A percentile compares a stretch with the other conserved stretches of the same genome.
Conservation (phyloP, 2,329 filamentous ascomycete species). For the Hypoxylon sp. region DNA sequence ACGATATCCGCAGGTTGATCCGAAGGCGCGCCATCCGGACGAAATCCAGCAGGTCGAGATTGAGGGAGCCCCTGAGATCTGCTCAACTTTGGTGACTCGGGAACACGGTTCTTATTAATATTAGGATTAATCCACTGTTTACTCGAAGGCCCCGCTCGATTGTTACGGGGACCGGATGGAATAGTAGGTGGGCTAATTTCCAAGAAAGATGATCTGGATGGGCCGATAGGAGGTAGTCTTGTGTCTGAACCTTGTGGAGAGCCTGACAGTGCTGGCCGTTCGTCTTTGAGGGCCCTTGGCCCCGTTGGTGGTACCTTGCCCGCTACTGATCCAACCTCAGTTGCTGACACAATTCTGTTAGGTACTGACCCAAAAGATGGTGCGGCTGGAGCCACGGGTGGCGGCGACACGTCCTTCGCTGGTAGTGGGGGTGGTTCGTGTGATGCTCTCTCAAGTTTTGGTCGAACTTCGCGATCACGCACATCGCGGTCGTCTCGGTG, state of each 20-base stretch:
- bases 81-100: conserved; percentile 67
- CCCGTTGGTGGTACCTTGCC: conserved; percentile 69
- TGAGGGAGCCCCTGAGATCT: conserved; percentile 66
- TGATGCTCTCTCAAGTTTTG: conserved; percentile 67
- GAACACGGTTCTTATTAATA: conserved; percentile 64
- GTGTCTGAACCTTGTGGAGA: conserved; percentile 58
- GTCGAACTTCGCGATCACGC: conserved; percentile 57
- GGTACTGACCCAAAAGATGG: conserved; percentile 71
- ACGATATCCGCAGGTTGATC: conserved; percentile 61
- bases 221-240: conserved; percentile 58
- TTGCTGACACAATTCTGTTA: conserved; percentile 59
- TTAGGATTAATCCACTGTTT: conserved; percentile 74
- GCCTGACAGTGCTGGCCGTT: conserved; percentile 64
- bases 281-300: conserved; percentile 66
- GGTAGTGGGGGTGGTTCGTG: conserved; percentile 64
- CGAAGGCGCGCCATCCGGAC: conserved; percentile 56
- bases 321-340: conserved; percentile 57
- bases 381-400: conserved; percentile 70
- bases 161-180: conserved; percentile 67
- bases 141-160: conserved; percentile 67
- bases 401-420: conserved; percentile 69
- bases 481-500: conserved; percentile 68
- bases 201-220: conserved; percentile 60
- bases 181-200: conserved; percentile 66
- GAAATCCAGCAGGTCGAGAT: conserved; percentile 55